Base-by-base conservation (phyloP, 2,329 filamentous ascomycete genomes). In the Ceratocystiopsis minuta region DNA sequence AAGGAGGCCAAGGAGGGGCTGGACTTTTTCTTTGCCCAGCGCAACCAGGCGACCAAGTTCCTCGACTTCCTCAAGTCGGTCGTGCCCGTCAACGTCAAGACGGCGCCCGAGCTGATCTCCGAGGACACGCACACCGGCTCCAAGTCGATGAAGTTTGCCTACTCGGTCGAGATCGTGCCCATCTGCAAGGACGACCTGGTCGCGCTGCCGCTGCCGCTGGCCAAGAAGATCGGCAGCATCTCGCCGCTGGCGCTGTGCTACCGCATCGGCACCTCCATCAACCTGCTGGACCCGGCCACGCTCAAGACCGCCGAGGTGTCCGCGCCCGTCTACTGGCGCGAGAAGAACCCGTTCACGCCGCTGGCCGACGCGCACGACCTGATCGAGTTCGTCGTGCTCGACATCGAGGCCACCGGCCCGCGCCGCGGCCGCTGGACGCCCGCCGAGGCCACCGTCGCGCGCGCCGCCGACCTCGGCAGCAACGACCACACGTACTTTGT, bases 121-220 rank as follows among this genome's bases (percentile, higher is more conserved):
- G 78, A 85, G 64, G 88, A 98, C 59, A 74, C 80, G 13, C 90
- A 98, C 62, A 95, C 87, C 1, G 82, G 80, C 15, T 81, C 78
- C 46, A 90, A 84, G 60, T 86, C 80, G 32, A 96, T 88, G 72
- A 98, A 98, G 59, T 95, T 95, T 63, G 80, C 82, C 37, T 96
- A 77, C 61, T 92, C 86, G 0, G 76, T 80, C 42, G 84, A 95
- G 56, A 61, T 98, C 39, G 79, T 96, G 20, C 90, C 90, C 1
- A 86, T 98, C 39, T 96, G 90, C 68, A 94, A 95, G 60, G 90
- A 98, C 53, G 90, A 98, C 56, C 67, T 98, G 24, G 84, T 98
- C n/a, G 87, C 84, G 2, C 65, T 98, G 33, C 90, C 90, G 1
- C 77, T 94, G 48, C 86, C 85, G 51, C 66, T 96, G 45, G 90